Base-by-base conservation (phyloP, 305 asterid species). In the Nicotiana rustica region DNA sequence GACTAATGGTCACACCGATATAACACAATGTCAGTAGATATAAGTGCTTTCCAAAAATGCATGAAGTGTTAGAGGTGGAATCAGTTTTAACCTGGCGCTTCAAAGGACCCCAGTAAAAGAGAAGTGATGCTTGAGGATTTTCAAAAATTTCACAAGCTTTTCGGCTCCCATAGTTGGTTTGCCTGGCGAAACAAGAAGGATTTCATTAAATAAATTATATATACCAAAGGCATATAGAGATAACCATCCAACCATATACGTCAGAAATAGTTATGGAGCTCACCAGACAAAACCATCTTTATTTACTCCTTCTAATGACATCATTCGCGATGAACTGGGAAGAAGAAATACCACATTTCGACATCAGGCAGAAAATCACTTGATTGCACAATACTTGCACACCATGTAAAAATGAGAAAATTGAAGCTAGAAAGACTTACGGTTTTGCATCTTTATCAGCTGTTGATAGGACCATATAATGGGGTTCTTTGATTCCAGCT, bases 381-480 rank as follows among this genome's bases (percentile, higher is more conserved):
- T 25, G 70, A 19, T 65, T 19, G 33, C 29, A 65, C 70, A 65
- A 65, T 19, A 41, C 82, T 79, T 62, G 47, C 47, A 44, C n/a
- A 64, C 5, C 64, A 79, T 15, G 31, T n/a, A 41, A 31, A 25
- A 59, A 85, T 56, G 71, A 71, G 81, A 73, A 75, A 81, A 85
- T 82, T 38, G 36, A 82, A 60, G 59, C 47, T 78, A 71, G 17
- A 76, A 78, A 76, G 80, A 89, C 92, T 76, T 85, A 96, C 98
- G 89, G 96, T 85, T 89, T 93, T 82, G 95, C 97, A 81, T 96
- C 95, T 86, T 92, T 90, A 61, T 93, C 93, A 15, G 96, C 87
- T 29, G 98, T 96, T 81, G 94, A 92, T 80, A 96, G 91, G 83
- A 95, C 92, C 99, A 96, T 94, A 66, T 98, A 95, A 90, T 93